A percentile compares a stretch with the other conserved stretches of the same genome.
Evolutionary conservation across 2,329 filamentous ascomycete species (phyloP).

Genomic region (Xylaria sp.): DNA sequence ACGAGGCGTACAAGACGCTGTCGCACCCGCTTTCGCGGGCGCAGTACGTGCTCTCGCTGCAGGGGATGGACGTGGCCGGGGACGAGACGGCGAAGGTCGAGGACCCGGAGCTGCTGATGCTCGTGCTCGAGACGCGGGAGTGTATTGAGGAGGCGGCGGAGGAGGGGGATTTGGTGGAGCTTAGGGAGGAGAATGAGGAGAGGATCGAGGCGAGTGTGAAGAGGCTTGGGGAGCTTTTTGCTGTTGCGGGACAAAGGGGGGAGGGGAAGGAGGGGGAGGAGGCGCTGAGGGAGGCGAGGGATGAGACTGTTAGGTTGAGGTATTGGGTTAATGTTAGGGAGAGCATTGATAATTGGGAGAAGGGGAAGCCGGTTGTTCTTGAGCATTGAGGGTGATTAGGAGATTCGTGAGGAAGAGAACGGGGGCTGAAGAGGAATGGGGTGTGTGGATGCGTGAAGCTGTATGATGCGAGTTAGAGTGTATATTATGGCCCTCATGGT

Average conservation of each 20-base stretch:
- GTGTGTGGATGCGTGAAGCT: not conserved
- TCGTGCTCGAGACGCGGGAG: constrained; percentile 84
- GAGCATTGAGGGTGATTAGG: constrained; percentile 59
- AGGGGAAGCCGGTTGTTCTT: constrained; percentile 70
- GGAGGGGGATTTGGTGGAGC: constrained; percentile 70
- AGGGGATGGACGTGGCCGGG: constrained; percentile 80
- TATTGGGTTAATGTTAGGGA: constrained; percentile 94
- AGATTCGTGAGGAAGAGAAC: too few species aligned
- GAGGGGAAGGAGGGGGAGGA: constrained; percentile 54
- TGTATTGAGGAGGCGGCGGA: constrained; percentile 75
- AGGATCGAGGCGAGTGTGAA: constrained; percentile 73
- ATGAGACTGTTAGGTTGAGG: constrained; percentile 79
- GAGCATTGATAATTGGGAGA: constrained; percentile 85
- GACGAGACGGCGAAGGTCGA: constrained; percentile 80
- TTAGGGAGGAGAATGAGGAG: constrained; percentile 74
- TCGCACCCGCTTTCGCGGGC: constrained; percentile 81
- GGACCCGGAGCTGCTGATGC: constrained; percentile 75
- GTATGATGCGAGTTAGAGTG: too few species aligned
- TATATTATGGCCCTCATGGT: too few species aligned
- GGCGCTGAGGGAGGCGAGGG: constrained; percentile 73
- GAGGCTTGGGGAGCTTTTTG: constrained; percentile 73
- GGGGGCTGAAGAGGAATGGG: not conserved
- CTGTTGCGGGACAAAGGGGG: too few species aligned
- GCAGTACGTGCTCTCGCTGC: constrained; percentile 82
- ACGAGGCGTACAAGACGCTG: constrained; percentile 91